These are phyloP conservation scores for Cenchrus americanus DNA, from an alignment of 176 grass and related monocot genomes.

Conservation along the genomic window DNA sequence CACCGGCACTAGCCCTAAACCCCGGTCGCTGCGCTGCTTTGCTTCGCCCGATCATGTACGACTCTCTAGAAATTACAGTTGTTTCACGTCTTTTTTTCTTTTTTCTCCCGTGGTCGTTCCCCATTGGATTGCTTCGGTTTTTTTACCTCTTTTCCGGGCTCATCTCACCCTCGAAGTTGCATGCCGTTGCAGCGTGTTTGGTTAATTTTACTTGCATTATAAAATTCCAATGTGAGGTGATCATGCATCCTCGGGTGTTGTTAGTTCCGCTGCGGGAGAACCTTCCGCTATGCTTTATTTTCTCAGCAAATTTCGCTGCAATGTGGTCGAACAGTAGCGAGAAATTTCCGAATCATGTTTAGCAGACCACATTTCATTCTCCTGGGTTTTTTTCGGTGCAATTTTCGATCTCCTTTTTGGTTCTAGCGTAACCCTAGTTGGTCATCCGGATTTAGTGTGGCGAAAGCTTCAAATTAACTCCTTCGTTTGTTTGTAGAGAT, in stretches of 20 bases:
- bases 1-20: conserved; percentile 21
- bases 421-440: conserved; percentile 21
- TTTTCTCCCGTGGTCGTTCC: too few species aligned
- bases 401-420: background rate
- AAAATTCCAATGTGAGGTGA: background rate
- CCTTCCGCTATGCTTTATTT: background rate
- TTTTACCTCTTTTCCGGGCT: background rate
- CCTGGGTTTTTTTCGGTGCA: background rate
- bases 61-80: background rate
- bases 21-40: background rate
- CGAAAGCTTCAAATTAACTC: background rate
- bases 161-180: background rate
- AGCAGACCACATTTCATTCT: too few species aligned
- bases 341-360: conserved; percentile 13
- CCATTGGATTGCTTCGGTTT: background rate
- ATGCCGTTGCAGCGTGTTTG: background rate
- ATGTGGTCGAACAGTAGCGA: background rate
- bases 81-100: too few species aligned
- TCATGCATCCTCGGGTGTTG: background rate
- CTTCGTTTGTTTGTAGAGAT: background rate
- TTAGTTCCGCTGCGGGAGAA: background rate
- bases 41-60: background rate
- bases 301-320: background rate
- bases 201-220: background rate
- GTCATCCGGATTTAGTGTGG: background rate